Evolutionary conservation across 345 rosid genomes (phyloP).

Genomic region (Sonneratia alba): DNA sequence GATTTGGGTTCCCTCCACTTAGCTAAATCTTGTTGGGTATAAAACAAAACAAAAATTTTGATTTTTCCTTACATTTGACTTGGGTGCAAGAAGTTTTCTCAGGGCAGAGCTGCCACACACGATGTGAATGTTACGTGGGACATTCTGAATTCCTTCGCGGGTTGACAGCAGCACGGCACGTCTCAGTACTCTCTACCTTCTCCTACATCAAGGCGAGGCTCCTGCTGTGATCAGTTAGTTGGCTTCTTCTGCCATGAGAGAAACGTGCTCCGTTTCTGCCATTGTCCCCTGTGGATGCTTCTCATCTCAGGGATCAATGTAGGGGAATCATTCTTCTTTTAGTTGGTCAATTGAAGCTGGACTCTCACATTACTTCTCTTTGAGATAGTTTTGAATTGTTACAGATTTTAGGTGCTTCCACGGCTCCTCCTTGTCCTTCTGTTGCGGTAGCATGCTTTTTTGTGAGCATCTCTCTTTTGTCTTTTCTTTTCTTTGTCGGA

Average conservation of each 20-base stretch:
- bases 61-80: neutral
- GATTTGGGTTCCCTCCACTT: neutral
- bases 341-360: neutral
- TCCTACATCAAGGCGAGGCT: slow-evolving; percentile 11
- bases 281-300: neutral
- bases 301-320: neutral
- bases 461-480: neutral
- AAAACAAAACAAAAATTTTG: neutral
- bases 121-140: slow-evolving; percentile 10
- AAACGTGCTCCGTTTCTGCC: neutral
- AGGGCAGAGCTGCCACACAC: neutral
- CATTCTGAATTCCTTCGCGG: slow-evolving; percentile 13
- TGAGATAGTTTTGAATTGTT: neutral
- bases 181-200: slow-evolving; percentile 5
- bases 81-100: neutral
- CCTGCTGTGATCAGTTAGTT: slow-evolving; percentile 1
- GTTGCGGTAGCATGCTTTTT: neutral
- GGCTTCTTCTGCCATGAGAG: neutral
- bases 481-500: neutral
- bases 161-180: slow-evolving; percentile 2
- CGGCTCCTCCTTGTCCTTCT: neutral
- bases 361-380: neutral
- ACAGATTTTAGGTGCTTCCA: neutral
- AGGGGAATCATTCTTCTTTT: neutral
- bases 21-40: neutral